These are phyloP conservation scores for Umbelopsis sp. DNA, from an alignment of 192 early-diverging fungal genomes.

Conservation along the genomic window DNA sequence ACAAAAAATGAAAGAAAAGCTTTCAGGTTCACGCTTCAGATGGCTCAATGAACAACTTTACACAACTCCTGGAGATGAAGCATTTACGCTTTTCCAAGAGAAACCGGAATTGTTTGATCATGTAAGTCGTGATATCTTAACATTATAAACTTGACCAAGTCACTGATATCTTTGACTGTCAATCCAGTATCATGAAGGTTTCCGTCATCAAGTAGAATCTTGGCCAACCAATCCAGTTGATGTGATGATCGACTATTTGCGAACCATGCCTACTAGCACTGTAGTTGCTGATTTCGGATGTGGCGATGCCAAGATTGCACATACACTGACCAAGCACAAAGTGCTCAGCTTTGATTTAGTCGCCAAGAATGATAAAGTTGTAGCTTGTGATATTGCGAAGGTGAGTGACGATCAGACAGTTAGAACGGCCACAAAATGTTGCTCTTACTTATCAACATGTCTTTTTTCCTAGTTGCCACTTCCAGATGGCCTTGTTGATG, in stretches of 20 bases:
- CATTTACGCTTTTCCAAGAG: conserved; percentile 75
- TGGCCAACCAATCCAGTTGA: conserved; percentile 97
- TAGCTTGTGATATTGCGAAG: conserved; percentile 91
- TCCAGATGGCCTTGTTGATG: conserved; percentile 65
- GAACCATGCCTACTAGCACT: conserved; percentile 47
- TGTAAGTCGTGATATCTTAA: conserved; percentile 37
- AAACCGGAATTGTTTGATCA: conserved; percentile 91
- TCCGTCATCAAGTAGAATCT: conserved; percentile 84
- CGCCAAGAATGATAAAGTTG: conserved; percentile 75
- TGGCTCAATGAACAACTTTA: conserved; percentile 98
- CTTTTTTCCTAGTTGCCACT: conserved; percentile 63
- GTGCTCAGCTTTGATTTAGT: conserved; percentile 91
- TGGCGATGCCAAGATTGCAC: conserved; percentile 90
- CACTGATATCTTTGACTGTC: not conserved
- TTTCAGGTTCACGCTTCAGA: conserved; percentile 78
- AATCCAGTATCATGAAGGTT: conserved; percentile 87
- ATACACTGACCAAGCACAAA: conserved; percentile 60
- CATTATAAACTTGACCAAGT: not conserved
- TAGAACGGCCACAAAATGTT: not conserved
- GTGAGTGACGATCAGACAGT: conserved; percentile 30
- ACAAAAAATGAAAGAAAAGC: conserved; percentile 51
- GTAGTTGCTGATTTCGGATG: conserved; percentile 94
- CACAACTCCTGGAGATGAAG: conserved; percentile 76
- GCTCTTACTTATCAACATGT: not conserved
- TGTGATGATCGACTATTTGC: conserved; percentile 72